phyloP scores from a whole-genome alignment of 805 yeast genomes.

The Metschnikowia aberdeeniae region DNA sequence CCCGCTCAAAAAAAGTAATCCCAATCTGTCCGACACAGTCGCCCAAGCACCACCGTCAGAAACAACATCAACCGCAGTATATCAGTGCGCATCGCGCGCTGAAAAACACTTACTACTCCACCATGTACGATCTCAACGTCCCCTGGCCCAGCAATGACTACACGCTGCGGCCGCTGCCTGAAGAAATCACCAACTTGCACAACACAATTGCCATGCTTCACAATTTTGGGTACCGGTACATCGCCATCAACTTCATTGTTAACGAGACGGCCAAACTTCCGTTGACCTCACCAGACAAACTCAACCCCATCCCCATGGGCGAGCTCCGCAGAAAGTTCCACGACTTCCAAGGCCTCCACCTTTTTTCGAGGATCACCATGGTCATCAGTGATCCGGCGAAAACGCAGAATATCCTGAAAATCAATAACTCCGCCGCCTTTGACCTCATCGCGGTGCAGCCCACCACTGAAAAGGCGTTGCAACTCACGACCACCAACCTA shows the following conservation, averaged over 20 bases:
- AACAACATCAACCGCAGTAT: background rate
- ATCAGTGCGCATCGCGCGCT: constrained; percentile 5
- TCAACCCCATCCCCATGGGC: constrained; percentile 47
- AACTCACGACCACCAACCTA: constrained; percentile 65
- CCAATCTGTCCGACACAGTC: no score
- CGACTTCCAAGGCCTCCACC: constrained; percentile 32
- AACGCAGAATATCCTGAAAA: constrained; percentile 55
- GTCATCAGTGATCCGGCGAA: constrained; percentile 74
- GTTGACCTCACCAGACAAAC: constrained; percentile 32
- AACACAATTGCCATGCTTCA: constrained; percentile 51
- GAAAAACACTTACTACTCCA: background rate
- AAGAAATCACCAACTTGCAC: constrained; percentile 44
- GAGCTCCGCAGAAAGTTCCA: constrained; percentile 17
- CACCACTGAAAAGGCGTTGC: constrained; percentile 69
- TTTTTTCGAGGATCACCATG: constrained; percentile 71
- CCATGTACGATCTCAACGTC: constrained; percentile 59
- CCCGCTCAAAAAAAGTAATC: no score
- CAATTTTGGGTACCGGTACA: constrained; percentile 65
- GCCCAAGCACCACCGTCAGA: background rate
- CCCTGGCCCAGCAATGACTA: constrained; percentile 64
- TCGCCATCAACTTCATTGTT: constrained; percentile 68
- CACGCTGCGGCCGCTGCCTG: constrained; percentile 33
- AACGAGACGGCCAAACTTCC: constrained; percentile 53
- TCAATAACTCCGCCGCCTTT: constrained; percentile 41
- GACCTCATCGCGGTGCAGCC: constrained; percentile 86